Base-by-base conservation (phyloP, 192 early-diverging fungal species). In the Umbelopsis vinacea region DNA sequence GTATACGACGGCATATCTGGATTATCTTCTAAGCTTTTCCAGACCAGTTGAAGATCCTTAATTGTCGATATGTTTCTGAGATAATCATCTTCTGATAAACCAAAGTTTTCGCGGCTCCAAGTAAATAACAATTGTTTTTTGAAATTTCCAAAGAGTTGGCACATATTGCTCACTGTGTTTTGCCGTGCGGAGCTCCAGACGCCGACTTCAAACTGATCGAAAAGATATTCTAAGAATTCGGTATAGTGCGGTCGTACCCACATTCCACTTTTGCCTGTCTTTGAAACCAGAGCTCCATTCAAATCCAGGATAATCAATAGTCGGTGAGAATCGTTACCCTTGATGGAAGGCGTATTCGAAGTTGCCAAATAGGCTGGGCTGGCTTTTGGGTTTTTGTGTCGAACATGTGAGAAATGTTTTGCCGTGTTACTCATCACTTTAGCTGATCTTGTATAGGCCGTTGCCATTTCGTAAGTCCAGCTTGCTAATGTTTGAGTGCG, bases 101-200 rank as follows among this genome's bases (percentile, higher is more conserved):
- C 57, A 71, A 88, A 89, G 63, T 83, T 74, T 0, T 50, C 52
- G 17, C 92, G 83, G 37, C 81, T 83, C 92, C 92, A 93, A n/a
- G 87, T 79, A 21, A 84, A 76, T 17, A 83, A 74, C 22, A 85
- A 81, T 12, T 74, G 68, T 3, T 71, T 45, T 2, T 60, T 57
- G 23, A 84, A 33, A 1, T 73, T 66, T 1, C 67, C 74, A 74
- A 92, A 85, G 43, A 77, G 23, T 6, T 63, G 40, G n/a, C 89
- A 46, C 89, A 92, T 92, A 14, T 71, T 81, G 6, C 77, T 19
- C 1, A 93, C 87, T 46, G 81, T 92, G 0, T 38, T 23, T 2
- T 79, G 80, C 21, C 85, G 82, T 0, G 92, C 89, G 8, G 90
- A 90, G 63, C 88, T 90, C 92, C 92, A 93, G 6, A 93, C 75